phyloP scores from a whole-genome alignment of 179 eudicot genomes.

The Amaranthus tricolor region DNA sequence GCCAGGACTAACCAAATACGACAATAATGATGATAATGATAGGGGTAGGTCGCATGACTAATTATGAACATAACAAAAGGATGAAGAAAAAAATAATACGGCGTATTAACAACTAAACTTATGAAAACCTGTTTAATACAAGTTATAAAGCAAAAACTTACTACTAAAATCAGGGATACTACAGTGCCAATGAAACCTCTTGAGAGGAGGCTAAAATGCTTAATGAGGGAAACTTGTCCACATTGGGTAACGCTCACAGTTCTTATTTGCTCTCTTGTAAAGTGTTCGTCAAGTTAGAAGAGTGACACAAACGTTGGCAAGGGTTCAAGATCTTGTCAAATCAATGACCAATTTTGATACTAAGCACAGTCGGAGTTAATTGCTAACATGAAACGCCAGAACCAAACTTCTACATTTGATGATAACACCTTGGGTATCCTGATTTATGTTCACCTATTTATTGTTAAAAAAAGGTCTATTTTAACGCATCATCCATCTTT shows the following conservation, averaged over 20 bases:
- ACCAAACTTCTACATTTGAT: conserved; percentile 1
- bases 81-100: too few relatives aligned
- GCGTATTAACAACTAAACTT: too few relatives aligned
- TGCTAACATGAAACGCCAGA: background rate
- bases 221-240: background rate
- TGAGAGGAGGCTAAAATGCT: background rate
- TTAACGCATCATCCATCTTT: background rate
- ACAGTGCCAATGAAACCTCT: background rate
- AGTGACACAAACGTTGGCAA: background rate
- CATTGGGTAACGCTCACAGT: background rate
- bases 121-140: too few relatives aligned
- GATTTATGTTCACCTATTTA: background rate
- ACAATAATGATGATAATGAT: too few relatives aligned
- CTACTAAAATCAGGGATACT: too few relatives aligned
- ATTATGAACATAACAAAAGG: too few relatives aligned
- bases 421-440: background rate
- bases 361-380: background rate
- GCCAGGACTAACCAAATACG: too few relatives aligned
- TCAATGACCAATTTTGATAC: background rate
- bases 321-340: background rate
- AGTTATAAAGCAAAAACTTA: too few relatives aligned
- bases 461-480: background rate
- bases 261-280: background rate
- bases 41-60: too few relatives aligned
- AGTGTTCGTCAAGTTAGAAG: background rate